Conservation (phyloP, 2,329 filamentous ascomycete species). For the Claviceps humidiphila region DNA sequence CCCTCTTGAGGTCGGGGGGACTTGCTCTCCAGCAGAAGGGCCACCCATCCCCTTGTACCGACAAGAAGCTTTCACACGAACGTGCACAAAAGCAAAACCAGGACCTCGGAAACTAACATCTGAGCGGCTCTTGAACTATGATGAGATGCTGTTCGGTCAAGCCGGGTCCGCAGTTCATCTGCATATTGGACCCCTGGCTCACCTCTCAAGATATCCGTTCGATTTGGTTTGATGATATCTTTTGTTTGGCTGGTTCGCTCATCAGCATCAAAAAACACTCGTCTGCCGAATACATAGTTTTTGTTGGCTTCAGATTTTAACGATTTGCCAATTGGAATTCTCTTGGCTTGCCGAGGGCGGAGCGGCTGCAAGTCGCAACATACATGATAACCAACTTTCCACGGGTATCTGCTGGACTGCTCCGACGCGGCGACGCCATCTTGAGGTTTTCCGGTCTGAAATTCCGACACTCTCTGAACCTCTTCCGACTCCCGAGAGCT, state of each 20-base stretch:
- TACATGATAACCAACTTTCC: not conserved
- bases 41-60: not conserved
- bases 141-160: not conserved
- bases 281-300: not conserved
- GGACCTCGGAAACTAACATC: slow-evolving; percentile 6
- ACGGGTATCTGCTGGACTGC: slow-evolving; percentile 1
- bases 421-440: not conserved
- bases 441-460: not conserved
- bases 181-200: slow-evolving; percentile 2
- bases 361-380: not conserved
- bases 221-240: slow-evolving; percentile 1
- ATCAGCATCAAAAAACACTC: slow-evolving; percentile 1
- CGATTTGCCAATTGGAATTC: not conserved
- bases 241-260: not conserved
- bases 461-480: not conserved
- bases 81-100: slow-evolving; percentile 3
- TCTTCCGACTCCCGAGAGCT: not conserved
- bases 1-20: not conserved
- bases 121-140: slow-evolving; percentile 7
- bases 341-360: not conserved
- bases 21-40: not conserved
- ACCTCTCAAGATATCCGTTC: slow-evolving; percentile 8
- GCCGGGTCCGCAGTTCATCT: slow-evolving; percentile 2
- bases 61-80: not conserved
- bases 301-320: not conserved